These are phyloP conservation scores for Platanthera guangdongensis DNA, from an alignment of 106 monocot species.

Conservation along the genomic window DNA sequence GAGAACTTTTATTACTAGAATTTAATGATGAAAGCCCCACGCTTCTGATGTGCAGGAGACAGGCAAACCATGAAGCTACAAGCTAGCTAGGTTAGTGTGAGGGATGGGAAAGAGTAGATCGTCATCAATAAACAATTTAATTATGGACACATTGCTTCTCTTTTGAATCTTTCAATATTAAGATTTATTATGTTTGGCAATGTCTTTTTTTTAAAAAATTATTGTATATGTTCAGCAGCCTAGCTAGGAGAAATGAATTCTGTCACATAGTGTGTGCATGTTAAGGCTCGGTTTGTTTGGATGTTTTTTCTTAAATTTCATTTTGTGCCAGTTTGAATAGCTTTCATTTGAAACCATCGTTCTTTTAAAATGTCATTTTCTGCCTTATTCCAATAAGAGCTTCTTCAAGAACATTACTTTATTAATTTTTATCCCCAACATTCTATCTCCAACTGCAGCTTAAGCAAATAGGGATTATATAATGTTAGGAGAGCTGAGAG, in stretches of 20 bases:
- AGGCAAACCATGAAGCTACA: neutral
- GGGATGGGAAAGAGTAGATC: neutral
- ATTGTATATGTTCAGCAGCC: neutral
- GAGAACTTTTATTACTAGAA: neutral
- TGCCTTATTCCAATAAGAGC: no score
- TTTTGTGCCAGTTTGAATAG: no score
- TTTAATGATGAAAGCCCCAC: slow-evolving; percentile 1
- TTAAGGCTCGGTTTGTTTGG: no score
- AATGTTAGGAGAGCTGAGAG: no score
- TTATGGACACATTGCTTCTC: neutral
- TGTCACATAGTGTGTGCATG: neutral
- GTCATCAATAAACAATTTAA: neutral
- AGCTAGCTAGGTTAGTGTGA: neutral
- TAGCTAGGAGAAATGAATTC: neutral
- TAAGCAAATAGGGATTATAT: no score
- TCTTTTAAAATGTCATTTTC: no score
- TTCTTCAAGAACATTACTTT: no score
- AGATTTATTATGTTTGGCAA: neutral
- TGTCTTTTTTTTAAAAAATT: neutral
- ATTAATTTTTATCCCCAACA: no score
- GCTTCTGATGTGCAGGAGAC: neutral
- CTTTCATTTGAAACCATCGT: no score
- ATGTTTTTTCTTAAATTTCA: no score
- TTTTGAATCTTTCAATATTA: neutral
- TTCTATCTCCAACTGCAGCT: no score